phyloP scores from a whole-genome alignment of 2,329 filamentous ascomycete genomes.

The Cercospora brassicicola region DNA sequence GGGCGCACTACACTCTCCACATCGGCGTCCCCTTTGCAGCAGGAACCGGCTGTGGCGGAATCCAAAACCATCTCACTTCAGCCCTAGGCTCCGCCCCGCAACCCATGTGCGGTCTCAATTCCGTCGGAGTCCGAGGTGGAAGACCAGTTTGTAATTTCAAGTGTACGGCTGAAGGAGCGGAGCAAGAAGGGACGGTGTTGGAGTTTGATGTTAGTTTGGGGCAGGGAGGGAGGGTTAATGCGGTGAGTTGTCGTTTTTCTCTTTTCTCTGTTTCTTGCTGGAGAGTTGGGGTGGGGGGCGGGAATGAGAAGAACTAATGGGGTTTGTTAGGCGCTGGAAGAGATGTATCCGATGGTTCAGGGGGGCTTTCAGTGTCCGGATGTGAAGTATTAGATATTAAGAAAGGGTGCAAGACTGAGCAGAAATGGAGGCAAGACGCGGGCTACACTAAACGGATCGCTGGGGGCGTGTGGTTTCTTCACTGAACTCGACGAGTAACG shows the following conservation, averaged over 20 bases:
- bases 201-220: slow-evolving; percentile 1
- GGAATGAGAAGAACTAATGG: background rate
- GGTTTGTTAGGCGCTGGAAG: background rate
- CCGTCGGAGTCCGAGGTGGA: background rate
- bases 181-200: background rate
- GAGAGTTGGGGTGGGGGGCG: background rate
- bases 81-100: background rate
- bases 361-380: slow-evolving; percentile 2
- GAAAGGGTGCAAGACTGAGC: background rate
- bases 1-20: background rate
- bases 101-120: background rate
- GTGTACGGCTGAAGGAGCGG: background rate
- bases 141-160: background rate
- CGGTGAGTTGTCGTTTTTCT: background rate
- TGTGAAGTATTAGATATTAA: background rate
- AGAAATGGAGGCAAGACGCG: background rate
- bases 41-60: background rate
- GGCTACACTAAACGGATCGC: background rate
- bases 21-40: background rate
- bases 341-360: background rate
- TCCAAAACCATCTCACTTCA: background rate
- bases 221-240: background rate
- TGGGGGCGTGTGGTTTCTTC: background rate
- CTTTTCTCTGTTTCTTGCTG: background rate
- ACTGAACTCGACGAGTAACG: background rate